These are phyloP conservation scores for Phaeosphaeriaceae sp. DNA, from an alignment of 2,329 filamentous ascomycete genomes.

Conservation along the genomic window DNA sequence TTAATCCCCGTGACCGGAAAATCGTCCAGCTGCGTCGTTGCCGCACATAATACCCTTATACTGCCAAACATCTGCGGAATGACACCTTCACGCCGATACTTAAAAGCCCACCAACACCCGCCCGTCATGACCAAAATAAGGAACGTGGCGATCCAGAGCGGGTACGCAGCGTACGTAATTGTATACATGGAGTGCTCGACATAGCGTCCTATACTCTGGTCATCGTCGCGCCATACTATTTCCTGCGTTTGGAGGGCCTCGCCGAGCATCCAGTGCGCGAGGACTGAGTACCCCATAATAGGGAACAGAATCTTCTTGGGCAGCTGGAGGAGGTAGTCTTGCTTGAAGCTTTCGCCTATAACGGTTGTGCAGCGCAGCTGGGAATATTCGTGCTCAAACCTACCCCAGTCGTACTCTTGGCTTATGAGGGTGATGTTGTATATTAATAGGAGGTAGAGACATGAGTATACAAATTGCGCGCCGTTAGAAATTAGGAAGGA, in stretches of 20 bases:
- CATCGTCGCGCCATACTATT: slow-evolving; percentile 29
- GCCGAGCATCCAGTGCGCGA: slow-evolving; percentile 43
- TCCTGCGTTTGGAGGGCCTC: slow-evolving; percentile 38
- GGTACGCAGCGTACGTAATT: slow-evolving; percentile 34
- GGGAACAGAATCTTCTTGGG: slow-evolving; percentile 39
- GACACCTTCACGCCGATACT: slow-evolving; percentile 37
- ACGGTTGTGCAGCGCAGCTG: slow-evolving; percentile 38
- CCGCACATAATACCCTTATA: slow-evolving; percentile 35
- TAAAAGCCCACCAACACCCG: slow-evolving; percentile 41
- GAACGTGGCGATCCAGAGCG: slow-evolving; percentile 34
- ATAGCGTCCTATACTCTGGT: slow-evolving; percentile 7
- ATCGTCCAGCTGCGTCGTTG: slow-evolving; percentile 35
- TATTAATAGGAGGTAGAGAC: slow-evolving; percentile 41
- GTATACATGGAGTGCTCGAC: slow-evolving; percentile 33
- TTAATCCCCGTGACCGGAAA: slow-evolving; percentile 32
- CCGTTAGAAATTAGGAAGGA: slow-evolving; percentile 38
- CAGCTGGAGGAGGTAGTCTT: slow-evolving; percentile 40
- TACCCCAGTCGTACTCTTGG: slow-evolving; percentile 39
- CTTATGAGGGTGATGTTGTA: slow-evolving; percentile 39
- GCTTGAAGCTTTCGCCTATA: slow-evolving; percentile 30
- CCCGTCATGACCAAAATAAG: slow-evolving; percentile 39
- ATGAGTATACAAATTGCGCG: slow-evolving; percentile 39
- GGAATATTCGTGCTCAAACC: slow-evolving; percentile 29
- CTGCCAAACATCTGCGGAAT: slow-evolving; percentile 46
- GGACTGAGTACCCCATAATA: slow-evolving; percentile 34